Evolutionary conservation across 768 basidiomycete genomes (phyloP).

Genomic region (Serpula lacrymans): DNA sequence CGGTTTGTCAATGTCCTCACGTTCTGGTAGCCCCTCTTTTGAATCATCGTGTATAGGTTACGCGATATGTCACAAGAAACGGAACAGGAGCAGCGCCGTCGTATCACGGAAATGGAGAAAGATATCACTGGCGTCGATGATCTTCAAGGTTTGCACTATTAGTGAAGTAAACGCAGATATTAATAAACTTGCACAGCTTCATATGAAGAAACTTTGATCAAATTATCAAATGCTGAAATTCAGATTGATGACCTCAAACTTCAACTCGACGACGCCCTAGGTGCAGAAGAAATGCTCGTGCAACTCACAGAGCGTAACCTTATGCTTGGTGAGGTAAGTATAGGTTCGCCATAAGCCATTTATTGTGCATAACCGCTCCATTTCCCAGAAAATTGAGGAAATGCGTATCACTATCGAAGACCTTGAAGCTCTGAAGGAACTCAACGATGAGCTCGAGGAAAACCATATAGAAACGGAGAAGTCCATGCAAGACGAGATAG

Average conservation of each 20-base stretch:
- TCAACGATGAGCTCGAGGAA: constrained; percentile 96
- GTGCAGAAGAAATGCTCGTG: constrained; percentile 95
- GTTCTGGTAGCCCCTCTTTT: background rate
- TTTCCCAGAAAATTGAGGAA: constrained; percentile 87
- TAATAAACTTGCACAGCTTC: constrained; percentile 66
- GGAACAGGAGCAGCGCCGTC: constrained; percentile 76
- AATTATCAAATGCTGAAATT: constrained; percentile 82
- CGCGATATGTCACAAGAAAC: constrained; percentile 87
- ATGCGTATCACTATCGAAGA: constrained; percentile 97
- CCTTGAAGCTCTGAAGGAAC: constrained; percentile 91
- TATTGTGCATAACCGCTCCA: background rate
- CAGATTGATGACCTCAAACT: constrained; percentile 92
- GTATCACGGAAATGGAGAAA: constrained; percentile 87
- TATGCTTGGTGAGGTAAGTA: constrained; percentile 77
- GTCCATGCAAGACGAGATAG: constrained; percentile 83
- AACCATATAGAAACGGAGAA: constrained; percentile 94
- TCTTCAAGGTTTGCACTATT: constrained; percentile 59
- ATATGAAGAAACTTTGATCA: constrained; percentile 76
- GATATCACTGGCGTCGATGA: constrained; percentile 78
- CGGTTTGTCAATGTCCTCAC: constrained; percentile 44
- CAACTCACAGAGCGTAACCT: constrained; percentile 93
- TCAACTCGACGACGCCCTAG: constrained; percentile 92
- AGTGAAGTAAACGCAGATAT: too few species aligned
- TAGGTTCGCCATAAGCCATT: background rate
- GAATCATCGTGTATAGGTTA: constrained; percentile 45